Percentiles rank a stretch among this genome's conserved stretches.
These are phyloP conservation scores for Bolboschoenoplectus hybrid DNA, from an alignment of 202 grass and related monocot species.

Conservation along the genomic window DNA sequence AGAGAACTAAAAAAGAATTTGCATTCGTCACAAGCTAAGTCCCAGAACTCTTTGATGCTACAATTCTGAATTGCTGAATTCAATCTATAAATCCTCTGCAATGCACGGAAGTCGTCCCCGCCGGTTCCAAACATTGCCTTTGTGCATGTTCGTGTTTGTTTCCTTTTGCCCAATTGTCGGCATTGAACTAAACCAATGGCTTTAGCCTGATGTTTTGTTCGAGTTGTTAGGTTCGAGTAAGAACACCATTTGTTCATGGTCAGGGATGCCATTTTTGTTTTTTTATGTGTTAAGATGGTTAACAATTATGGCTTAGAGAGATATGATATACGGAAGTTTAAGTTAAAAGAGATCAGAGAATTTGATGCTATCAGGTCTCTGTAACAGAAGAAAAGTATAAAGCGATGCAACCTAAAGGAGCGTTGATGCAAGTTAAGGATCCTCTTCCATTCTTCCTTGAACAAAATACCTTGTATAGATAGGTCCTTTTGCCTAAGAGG, in stretches of 20 bases:
- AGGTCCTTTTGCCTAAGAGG: not conserved
- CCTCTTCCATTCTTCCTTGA: constrained; percentile 42
- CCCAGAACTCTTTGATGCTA: constrained; percentile 58
- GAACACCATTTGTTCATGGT: constrained; percentile 24
- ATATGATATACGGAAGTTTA: not conserved
- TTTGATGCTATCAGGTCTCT: constrained; percentile 25
- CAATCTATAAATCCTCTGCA: constrained; percentile 56
- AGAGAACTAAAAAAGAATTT: constrained; percentile 38
- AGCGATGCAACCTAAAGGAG: constrained; percentile 39
- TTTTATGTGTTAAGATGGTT: not conserved
- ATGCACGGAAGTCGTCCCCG: constrained; percentile 48
- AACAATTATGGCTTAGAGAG: not conserved
- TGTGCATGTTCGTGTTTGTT: not conserved
- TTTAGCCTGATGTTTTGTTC: not conserved
- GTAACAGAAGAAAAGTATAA: constrained; percentile 69
- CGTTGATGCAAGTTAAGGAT: constrained; percentile 51
- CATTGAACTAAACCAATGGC: not conserved
- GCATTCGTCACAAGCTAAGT: constrained; percentile 63
- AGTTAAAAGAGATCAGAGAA: constrained; percentile 22
- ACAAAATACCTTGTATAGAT: constrained; percentile 23
- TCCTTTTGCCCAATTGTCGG: constrained; percentile 7
- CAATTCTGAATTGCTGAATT: constrained; percentile 71
- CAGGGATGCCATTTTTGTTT: constrained; percentile 25
- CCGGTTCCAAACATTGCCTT: constrained; percentile 44
- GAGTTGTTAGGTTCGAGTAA: not conserved